These are phyloP conservation scores for Lepiota venenata DNA, from an alignment of 768 basidiomycete species.

Conservation along the genomic window DNA sequence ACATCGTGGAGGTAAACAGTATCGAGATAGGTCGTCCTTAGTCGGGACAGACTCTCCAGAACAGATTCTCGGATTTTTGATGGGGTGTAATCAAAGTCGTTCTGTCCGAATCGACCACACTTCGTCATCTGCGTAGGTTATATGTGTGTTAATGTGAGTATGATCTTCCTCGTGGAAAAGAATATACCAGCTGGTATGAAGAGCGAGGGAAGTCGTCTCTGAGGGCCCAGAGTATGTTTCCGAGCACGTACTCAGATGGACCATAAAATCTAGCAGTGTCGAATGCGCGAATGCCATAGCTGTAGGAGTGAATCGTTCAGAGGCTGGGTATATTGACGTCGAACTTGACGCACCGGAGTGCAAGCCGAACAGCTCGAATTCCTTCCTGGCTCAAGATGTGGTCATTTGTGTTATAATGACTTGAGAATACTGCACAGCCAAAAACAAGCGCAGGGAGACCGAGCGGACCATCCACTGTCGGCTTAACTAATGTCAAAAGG, in stretches of 20 bases:
- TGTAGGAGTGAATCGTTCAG: constrained; percentile 22
- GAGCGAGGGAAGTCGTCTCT: constrained; percentile 70
- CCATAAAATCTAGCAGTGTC: constrained; percentile 85
- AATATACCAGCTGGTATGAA: constrained; percentile 67
- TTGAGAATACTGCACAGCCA: constrained; percentile 70
- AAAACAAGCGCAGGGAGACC: constrained; percentile 53
- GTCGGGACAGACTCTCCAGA: constrained; percentile 57
- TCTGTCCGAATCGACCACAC: constrained; percentile 71
- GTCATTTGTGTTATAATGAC: constrained; percentile 61
- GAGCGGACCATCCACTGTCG: constrained; percentile 29
- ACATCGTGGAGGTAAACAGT: constrained; percentile 82
- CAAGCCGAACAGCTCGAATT: constrained; percentile 66
- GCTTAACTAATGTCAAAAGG: constrained; percentile 19
- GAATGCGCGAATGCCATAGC: constrained; percentile 79
- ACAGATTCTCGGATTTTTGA: constrained; percentile 63
- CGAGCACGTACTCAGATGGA: constrained; percentile 73
- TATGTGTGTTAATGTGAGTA: background rate
- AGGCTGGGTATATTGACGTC: background rate
- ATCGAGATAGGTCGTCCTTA: constrained; percentile 79
- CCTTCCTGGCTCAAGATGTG: constrained; percentile 54
- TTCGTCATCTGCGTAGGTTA: constrained; percentile 66
- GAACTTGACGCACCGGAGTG: constrained; percentile 54
- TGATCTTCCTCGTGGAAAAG: background rate
- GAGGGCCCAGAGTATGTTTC: constrained; percentile 58
- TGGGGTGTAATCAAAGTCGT: constrained; percentile 74